Percentiles rank a stretch among this genome's conserved stretches.
phyloP scores from a whole-genome alignment of 768 basidiomycete species.

The Macrolepiota dolichaula region DNA sequence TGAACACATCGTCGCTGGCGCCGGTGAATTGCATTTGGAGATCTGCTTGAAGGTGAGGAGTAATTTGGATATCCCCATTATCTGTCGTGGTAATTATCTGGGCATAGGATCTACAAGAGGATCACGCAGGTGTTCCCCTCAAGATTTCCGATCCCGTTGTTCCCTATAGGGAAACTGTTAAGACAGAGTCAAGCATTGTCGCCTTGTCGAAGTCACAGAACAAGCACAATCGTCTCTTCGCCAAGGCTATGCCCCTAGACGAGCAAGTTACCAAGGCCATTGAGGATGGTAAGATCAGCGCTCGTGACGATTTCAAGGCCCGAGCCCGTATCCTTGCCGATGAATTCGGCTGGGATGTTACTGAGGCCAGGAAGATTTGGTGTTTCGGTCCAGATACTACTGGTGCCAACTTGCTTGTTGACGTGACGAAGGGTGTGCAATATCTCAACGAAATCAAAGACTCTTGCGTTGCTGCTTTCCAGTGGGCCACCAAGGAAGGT shows the following conservation, averaged over 20 bases:
- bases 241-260: constrained; percentile 89
- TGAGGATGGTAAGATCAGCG: constrained; percentile 76
- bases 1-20: constrained; percentile 98
- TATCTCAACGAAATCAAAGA: constrained; percentile 99
- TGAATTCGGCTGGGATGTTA: constrained; percentile 97
- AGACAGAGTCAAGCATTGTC: constrained; percentile 90
- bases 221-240: constrained; percentile 99
- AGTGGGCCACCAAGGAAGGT: constrained; percentile 99
- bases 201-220: constrained; percentile 99
- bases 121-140: constrained; percentile 98
- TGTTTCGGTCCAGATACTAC: constrained; percentile 99
- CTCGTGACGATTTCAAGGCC: constrained; percentile 97
- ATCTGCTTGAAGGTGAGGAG: constrained; percentile 89
- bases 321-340: constrained; percentile 96
- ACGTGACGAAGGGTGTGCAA: constrained; percentile 98
- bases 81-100: constrained; percentile 5
- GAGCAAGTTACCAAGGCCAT: constrained; percentile 95
- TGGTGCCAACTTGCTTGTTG: constrained; percentile 94
- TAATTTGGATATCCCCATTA: neutral
- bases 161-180: constrained; percentile 96
- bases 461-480: constrained; percentile 98
- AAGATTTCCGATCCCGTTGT: constrained; percentile 98
- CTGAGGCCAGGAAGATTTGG: constrained; percentile 99
- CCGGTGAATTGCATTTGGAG: constrained; percentile 98
- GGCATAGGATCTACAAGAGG: constrained; percentile 91